Evolutionary conservation across 2,329 filamentous ascomycete species (phyloP), one percentile per base, ranked within the genome.

Genomic region (Calonectria multiphialidica): DNA sequence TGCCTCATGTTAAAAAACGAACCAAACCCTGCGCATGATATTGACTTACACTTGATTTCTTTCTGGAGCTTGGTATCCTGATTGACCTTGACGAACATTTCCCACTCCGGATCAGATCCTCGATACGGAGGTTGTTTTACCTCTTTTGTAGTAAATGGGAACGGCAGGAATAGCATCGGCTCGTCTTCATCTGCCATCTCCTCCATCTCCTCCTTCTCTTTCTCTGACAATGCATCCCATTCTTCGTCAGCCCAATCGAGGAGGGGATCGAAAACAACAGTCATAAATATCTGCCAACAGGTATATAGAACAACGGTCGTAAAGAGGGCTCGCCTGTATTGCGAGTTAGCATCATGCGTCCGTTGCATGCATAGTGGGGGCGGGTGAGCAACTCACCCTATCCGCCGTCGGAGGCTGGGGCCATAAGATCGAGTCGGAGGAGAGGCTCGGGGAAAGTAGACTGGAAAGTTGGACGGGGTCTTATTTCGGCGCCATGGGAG

Each of bases 51-150:
- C 78, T 85, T 86, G 33, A 93, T 87, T 25, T 83, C 80, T 21
- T 86, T 78, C 28, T 89, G 83, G 12, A 88, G 83, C 50, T 87
- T 81, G 16, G 79, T 81, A 72, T 93, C 87, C 73, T 87, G 87
- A 72, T 87, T 90, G n/a, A 93, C 83, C 68, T 87, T 88, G 18
- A 91, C 78, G 74, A 92, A 94, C 61, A 86, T 85, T 73, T 86
- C 84, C 90, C 90, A 93, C 80, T 94, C 92, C 3, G 91, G 91
- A 75, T 93, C 91, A 30, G 83, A 84, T 64, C 87, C 87, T 72
- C 84, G 85, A 79, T 92, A 93, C 2, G 88, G 88, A 35, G 82
- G 79, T 35, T 87, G 85, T 18, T 85, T 82, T 21, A 90, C 82
- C 70, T 84, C 75, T 62, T 86, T 86, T 1, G 86, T 89, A 2